phyloP scores from a whole-genome alignment of 306 rosid species.

The Begonia fuchsioides region DNA sequence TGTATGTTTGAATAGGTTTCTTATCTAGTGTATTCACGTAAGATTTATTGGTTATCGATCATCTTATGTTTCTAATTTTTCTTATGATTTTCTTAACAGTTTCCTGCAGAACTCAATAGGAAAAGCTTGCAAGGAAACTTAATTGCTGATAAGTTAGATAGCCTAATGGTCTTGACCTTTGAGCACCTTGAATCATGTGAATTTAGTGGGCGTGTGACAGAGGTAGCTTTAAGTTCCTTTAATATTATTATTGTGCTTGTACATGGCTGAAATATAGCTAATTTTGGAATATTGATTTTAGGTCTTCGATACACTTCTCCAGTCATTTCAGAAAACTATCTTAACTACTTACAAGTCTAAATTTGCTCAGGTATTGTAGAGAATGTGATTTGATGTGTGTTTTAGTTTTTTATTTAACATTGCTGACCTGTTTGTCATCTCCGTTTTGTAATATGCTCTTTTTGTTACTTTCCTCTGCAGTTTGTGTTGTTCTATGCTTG shows the following conservation, averaged over 20 bases:
- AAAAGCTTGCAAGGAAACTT: constrained; percentile 24
- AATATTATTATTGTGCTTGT: neutral
- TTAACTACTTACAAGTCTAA: constrained; percentile 71
- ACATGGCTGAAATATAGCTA: neutral
- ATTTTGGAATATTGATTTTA: constrained; percentile 12
- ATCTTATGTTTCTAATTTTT: constrained; percentile 2
- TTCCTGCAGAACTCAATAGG: constrained; percentile 32
- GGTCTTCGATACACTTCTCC: constrained; percentile 59
- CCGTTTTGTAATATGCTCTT: constrained; percentile 4
- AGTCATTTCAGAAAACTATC: constrained; percentile 58
- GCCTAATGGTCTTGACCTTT: constrained; percentile 54
- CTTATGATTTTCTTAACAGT: constrained; percentile 23
- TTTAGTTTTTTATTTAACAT: no score
- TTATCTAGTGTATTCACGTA: neutral
- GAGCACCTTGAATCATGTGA: constrained; percentile 77
- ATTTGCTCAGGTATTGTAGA: constrained; percentile 62
- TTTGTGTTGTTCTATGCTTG: constrained; percentile 83
- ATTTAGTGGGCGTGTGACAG: constrained; percentile 49
- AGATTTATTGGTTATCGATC: no score
- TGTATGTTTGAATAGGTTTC: no score
- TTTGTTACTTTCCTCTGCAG: constrained; percentile 25
- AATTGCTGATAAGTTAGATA: constrained; percentile 56
- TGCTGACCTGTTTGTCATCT: neutral
- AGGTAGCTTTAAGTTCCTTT: constrained; percentile 30
- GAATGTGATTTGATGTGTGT: no score